A percentile compares a stretch with the other conserved stretches of the same genome.
phyloP scores from a whole-genome alignment of 164 flowering plant species.

The Warburgia ugandensis region DNA sequence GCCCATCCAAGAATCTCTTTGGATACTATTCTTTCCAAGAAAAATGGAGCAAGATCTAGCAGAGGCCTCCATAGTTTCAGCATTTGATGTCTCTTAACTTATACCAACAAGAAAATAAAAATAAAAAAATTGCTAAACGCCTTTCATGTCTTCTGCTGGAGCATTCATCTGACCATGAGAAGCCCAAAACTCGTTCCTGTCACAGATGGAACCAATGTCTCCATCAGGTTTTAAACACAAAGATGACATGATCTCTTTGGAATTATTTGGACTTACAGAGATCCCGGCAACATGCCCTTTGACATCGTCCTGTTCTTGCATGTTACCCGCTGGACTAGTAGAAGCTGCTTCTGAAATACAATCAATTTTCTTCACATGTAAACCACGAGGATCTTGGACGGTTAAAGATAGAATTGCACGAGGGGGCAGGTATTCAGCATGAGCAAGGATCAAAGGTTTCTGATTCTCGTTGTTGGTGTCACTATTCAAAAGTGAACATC shows the following conservation, averaged over 20 bases:
- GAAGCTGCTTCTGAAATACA: conserved; percentile 19
- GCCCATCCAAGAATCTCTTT: conserved; percentile 14
- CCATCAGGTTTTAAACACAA: conserved; percentile 19
- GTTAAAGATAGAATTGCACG: conserved; percentile 44
- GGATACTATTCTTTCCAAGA: conserved; percentile 40
- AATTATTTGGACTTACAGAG: conserved; percentile 8
- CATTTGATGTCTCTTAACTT: conserved; percentile 11
- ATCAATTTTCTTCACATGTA: conserved; percentile 10
- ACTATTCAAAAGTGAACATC: conserved; percentile 23
- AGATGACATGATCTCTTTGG: conserved; percentile 13
- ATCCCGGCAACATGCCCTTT: conserved; percentile 8
- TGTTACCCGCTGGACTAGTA: conserved; percentile 4
- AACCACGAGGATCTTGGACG: conserved; percentile 66
- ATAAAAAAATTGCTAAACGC: conserved; percentile 45
- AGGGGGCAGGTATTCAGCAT: conserved; percentile 37
- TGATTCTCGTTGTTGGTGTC: conserved; percentile 11
- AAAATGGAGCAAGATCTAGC: conserved; percentile 64
- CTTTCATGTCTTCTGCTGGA: conserved; percentile 57
- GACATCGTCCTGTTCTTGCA: conserved; percentile 13
- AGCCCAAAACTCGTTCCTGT: conserved; percentile 50
- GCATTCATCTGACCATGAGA: conserved; percentile 23
- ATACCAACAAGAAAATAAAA: conserved; percentile 32
- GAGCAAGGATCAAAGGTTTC: conserved; percentile 22
- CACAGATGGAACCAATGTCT: conserved; percentile 11
- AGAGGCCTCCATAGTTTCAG: conserved; percentile 17